Percentiles rank a stretch among this genome's conserved stretches.
Evolutionary conservation across 768 basidiomycete species (phyloP).

Genomic region (Tephrocybe rancida): DNA sequence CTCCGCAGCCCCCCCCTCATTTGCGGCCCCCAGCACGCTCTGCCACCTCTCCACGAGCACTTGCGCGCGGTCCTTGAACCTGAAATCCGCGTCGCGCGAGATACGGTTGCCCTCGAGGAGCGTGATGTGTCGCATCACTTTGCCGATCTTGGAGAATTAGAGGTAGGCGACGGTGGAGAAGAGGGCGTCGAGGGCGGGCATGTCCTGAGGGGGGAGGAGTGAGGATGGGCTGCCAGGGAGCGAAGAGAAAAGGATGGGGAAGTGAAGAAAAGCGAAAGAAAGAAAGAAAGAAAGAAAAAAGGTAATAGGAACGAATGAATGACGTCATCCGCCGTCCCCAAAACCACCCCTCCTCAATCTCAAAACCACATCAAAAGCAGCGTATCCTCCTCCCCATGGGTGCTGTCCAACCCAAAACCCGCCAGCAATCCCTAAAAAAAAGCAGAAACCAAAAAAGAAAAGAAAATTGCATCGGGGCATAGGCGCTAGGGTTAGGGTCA

Average conservation of each 20-base stretch:
- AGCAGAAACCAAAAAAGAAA: neutral
- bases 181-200: conserved; percentile 63
- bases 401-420: neutral
- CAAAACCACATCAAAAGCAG: no score
- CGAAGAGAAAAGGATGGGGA: neutral
- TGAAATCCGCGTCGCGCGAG: conserved; percentile 54
- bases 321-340: no score
- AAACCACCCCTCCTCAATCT: no score
- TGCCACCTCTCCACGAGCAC: conserved; percentile 67
- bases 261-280: neutral
- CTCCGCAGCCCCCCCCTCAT: no score
- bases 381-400: no score
- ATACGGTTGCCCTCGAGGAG: conserved; percentile 48
- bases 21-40: conserved; percentile 34
- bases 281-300: neutral
- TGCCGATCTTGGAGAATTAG: conserved; percentile 73
- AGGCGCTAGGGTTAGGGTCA: neutral
- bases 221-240: neutral
- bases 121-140: conserved; percentile 81
- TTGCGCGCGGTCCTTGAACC: conserved; percentile 64
- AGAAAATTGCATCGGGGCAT: neutral
- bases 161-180: conserved; percentile 74
- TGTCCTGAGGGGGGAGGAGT: conserved; percentile 59
- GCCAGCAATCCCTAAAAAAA: neutral
- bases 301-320: neutral